Percentiles rank a stretch among this genome's conserved stretches.
These are phyloP conservation scores for Phytophthora uliginosa DNA, from an alignment of 352 stramenopile genomes.

Conservation along the genomic window DNA sequence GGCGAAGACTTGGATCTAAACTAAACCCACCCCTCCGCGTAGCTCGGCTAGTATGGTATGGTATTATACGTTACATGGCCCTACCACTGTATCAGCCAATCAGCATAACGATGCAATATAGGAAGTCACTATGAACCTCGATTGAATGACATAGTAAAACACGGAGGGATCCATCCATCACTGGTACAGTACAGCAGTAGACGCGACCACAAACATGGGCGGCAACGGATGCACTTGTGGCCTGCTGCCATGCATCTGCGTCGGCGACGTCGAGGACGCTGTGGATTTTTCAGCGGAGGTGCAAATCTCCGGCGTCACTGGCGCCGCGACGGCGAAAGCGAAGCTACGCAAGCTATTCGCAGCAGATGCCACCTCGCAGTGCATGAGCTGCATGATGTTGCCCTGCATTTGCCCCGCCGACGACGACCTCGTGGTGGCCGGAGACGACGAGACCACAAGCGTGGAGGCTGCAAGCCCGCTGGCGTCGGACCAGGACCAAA, in stretches of 20 bases:
- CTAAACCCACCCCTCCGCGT: too few relatives aligned
- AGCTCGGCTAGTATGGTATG: too few relatives aligned
- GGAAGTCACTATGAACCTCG: not conserved
- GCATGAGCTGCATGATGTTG: constrained; percentile 80
- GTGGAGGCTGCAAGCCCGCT: constrained; percentile 51
- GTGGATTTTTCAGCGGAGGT: constrained; percentile 29
- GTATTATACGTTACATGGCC: too few relatives aligned
- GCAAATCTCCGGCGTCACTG: not conserved
- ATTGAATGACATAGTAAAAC: constrained; percentile 1
- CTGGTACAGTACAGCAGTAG: not conserved
- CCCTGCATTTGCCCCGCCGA: constrained; percentile 81
- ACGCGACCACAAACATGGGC: constrained; percentile 17
- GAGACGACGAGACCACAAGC: constrained; percentile 57
- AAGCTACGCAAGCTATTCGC: constrained; percentile 68
- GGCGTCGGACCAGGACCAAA: constrained; percentile 28
- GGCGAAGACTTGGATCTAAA: too few relatives aligned
- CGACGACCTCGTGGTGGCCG: constrained; percentile 41
- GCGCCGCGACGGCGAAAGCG: constrained; percentile 19
- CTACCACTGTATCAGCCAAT: too few relatives aligned
- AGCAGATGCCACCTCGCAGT: constrained; percentile 65
- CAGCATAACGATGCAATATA: not conserved
- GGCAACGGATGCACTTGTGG: constrained; percentile 61
- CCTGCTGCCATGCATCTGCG: constrained; percentile 81
- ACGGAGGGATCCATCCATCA: constrained; percentile 2
- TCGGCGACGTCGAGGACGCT: constrained; percentile 45